These are phyloP conservation scores for Aspergillus persii DNA, from an alignment of 2,329 filamentous ascomycete species.

Conservation along the genomic window DNA sequence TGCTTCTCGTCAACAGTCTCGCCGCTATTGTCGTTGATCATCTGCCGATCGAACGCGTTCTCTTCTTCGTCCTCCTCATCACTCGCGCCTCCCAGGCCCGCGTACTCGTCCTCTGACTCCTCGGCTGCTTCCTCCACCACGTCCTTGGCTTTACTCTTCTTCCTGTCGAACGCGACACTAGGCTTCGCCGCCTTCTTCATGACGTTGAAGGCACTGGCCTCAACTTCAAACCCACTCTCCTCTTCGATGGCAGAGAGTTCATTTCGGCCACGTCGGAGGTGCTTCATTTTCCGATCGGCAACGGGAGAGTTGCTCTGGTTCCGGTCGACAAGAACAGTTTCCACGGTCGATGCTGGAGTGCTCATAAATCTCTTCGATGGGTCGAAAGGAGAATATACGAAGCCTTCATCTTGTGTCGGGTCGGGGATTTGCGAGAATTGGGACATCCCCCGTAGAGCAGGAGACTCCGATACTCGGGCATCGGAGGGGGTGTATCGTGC, in stretches of 20 bases:
- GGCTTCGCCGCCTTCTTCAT: constrained; percentile 66
- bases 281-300: constrained; percentile 57
- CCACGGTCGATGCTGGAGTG: constrained; percentile 65
- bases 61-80: constrained; percentile 80
- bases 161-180: constrained; percentile 68
- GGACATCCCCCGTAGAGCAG: constrained; percentile 46
- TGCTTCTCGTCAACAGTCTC: constrained; percentile 77
- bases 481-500: constrained; percentile 34
- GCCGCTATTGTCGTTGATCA: constrained; percentile 82
- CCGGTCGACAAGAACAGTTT: constrained; percentile 61
- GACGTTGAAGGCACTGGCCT: constrained; percentile 62
- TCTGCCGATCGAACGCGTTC: constrained; percentile 73
- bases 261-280: constrained; percentile 49
- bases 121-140: constrained; percentile 93
- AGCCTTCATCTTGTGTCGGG: constrained; percentile 77
- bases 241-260: constrained; percentile 48
- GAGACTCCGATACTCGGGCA: constrained; percentile 35
- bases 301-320: constrained; percentile 61
- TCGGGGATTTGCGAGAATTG: constrained; percentile 70
- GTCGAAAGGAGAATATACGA: constrained; percentile 70
- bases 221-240: constrained; percentile 36
- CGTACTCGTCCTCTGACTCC: constrained; percentile 98
- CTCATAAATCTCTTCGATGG: constrained; percentile 63
- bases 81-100: constrained; percentile 83
- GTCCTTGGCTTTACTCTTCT: constrained; percentile 80